Evolutionary conservation across 179 eudicot genomes (phyloP), one percentile per base, ranked within the genome.

Genomic region (Beta macrorhiza): DNA sequence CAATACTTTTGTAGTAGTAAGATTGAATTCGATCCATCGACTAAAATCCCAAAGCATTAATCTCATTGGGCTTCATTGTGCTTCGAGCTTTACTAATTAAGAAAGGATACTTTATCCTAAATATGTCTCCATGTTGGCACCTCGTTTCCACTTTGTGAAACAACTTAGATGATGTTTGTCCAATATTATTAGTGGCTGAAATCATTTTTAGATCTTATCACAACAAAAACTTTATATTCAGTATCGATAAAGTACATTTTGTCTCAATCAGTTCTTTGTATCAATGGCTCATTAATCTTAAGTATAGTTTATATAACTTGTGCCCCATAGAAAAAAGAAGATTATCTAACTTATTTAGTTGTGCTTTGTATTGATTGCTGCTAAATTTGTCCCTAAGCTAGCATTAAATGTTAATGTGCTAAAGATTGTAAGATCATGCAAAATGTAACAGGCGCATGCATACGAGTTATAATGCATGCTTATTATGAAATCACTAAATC

Each of bases 81-180:
- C 25, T 75, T 56, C 4, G 53, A 42, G 58, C 57, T 81, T 75
- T 75, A 25, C n/a, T 37, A 44, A 81, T 81, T 44, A 49, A 49
- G 20, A 57, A 67, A 82, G 52, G 16, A 49, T 59, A 56, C 72
- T 32, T 76, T 81, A 77, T 76, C 61, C 42, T 69, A 37, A 44
- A 61, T 19, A 59, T 82, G 84, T 82, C 61, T 71, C 72, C 55
- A 77, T 82, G 84, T 82, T 82, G 77, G 72, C 72, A 42, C 57
- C 32, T 67, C 17, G 29, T 62, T 53, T 52, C 52, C 77, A 69
- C 84, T 82, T 82, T 82, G 76, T 82, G 81, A 82, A 82, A 82
- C 81, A 82, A 1, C 55, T 20, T 49, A 22, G 52, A 58, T 76
- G 63, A 69, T 82, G 84, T 82, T 70, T 82, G 75, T 81, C 79